These are phyloP conservation scores for Phlyctochytrium bullatum DNA, from an alignment of 192 early-diverging fungal species.

Conservation along the genomic window DNA sequence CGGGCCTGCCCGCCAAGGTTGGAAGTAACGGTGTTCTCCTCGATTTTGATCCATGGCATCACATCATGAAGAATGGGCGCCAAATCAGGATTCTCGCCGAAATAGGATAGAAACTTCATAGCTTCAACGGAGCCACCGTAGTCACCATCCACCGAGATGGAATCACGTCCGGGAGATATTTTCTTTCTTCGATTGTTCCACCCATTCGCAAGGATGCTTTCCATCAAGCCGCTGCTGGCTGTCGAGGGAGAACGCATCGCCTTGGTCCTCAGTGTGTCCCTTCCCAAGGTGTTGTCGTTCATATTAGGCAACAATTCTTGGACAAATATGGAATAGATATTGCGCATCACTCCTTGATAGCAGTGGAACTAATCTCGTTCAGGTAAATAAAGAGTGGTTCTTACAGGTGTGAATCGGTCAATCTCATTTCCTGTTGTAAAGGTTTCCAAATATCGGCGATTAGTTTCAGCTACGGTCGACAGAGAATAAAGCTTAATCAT, in stretches of 20 bases:
- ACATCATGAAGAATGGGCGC: constrained; percentile 6
- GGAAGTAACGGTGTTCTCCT: constrained; percentile 6
- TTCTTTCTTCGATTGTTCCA: neutral
- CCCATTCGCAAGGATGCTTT: neutral
- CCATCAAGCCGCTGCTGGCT: neutral
- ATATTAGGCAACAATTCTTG: neutral
- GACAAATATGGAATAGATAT: neutral
- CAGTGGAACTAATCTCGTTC: constrained; percentile 8
- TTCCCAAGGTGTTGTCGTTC: neutral
- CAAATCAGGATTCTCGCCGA: constrained; percentile 15
- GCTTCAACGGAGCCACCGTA: neutral
- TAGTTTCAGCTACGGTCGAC: neutral
- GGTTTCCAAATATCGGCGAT: no score
- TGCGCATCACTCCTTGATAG: constrained; percentile 17
- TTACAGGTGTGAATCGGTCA: constrained; percentile 20
- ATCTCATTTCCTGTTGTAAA: constrained; percentile 17
- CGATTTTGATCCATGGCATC: constrained; percentile 22
- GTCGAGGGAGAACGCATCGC: neutral
- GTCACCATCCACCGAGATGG: neutral
- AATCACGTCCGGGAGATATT: neutral
- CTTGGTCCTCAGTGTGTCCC: neutral
- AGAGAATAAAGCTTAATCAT: neutral
- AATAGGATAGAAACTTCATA: constrained; percentile 14
- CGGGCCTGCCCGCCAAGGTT: neutral
- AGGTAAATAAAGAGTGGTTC: neutral